A percentile compares a stretch with the other conserved stretches of the same genome.
Conservation (phyloP, 306 rosid genomes). For the Quercus alba region DNA sequence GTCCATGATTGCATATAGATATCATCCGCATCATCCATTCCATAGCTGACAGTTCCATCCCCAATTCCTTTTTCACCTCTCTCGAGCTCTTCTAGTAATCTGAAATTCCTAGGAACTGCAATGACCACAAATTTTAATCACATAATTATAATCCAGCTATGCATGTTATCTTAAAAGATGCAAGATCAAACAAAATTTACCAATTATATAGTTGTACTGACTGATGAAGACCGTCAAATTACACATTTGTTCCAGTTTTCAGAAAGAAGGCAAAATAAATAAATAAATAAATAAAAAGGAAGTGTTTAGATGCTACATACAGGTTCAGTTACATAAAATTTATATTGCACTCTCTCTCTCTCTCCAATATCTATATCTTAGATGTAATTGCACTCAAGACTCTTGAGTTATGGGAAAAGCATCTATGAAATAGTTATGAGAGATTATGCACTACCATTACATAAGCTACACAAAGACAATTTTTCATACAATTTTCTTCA, state of each 20-base stretch:
- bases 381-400: neutral
- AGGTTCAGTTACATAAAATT: neutral
- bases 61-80: constrained; percentile 99
- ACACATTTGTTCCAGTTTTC: neutral
- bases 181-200: neutral
- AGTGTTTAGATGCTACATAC: neutral
- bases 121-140: constrained; percentile 7
- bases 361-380: neutral
- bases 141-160: neutral
- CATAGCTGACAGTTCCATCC: constrained; percentile 98
- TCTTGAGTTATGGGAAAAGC: neutral
- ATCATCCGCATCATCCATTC: constrained; percentile 99
- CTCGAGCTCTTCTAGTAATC: constrained; percentile 97
- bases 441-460: neutral
- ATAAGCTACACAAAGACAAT: neutral
- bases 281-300: neutral
- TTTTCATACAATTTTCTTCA: neutral
- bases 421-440: neutral
- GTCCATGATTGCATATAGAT: constrained; percentile 96
- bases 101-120: constrained; percentile 92
- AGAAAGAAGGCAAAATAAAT: neutral
- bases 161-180: neutral
- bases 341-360: neutral
- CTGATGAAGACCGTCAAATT: constrained; percentile 1
- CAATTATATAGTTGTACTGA: neutral